Conservation (phyloP, 805 yeast species). For the Suhomyces xylopsoci region DNA sequence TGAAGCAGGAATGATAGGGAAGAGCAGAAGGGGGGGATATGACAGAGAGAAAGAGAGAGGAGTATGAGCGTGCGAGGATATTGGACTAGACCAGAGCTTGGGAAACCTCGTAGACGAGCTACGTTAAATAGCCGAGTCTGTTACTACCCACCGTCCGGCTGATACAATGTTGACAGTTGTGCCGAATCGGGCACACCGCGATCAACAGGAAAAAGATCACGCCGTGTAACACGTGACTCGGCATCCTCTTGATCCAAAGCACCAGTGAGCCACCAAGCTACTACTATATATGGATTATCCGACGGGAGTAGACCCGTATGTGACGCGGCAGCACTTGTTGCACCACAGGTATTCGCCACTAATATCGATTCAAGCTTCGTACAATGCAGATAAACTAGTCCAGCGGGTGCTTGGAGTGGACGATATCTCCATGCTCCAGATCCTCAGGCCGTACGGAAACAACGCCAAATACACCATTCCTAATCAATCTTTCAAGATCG, state of each 20-base stretch:
- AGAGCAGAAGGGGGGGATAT: not conserved
- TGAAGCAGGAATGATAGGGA: not conserved
- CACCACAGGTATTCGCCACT: slow-evolving; percentile 52
- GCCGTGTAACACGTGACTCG: not conserved
- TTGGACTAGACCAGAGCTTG: not conserved
- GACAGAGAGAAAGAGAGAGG: not conserved
- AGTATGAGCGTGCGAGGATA: not conserved
- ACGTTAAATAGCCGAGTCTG: not conserved
- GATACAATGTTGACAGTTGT: not conserved
- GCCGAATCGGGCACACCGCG: not conserved
- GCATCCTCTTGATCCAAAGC: not conserved
- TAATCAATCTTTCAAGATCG: slow-evolving; percentile 44
- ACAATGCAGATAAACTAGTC: slow-evolving; percentile 44
- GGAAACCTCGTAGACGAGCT: not conserved
- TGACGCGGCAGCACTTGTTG: slow-evolving; percentile 38
- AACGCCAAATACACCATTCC: slow-evolving; percentile 41
- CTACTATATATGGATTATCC: slow-evolving; percentile 23
- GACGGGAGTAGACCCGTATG: slow-evolving; percentile 36
- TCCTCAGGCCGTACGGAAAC: slow-evolving; percentile 56
- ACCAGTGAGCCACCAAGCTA: not conserved
- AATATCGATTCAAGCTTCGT: slow-evolving; percentile 48
- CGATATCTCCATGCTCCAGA: slow-evolving; percentile 42
- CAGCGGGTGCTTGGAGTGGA: slow-evolving; percentile 35
- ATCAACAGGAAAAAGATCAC: not conserved
- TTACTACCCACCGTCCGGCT: not conserved